Evolutionary conservation across 768 basidiomycete genomes (phyloP), one percentile per base, ranked within the genome.

Genomic region (Pholiota microspora): DNA sequence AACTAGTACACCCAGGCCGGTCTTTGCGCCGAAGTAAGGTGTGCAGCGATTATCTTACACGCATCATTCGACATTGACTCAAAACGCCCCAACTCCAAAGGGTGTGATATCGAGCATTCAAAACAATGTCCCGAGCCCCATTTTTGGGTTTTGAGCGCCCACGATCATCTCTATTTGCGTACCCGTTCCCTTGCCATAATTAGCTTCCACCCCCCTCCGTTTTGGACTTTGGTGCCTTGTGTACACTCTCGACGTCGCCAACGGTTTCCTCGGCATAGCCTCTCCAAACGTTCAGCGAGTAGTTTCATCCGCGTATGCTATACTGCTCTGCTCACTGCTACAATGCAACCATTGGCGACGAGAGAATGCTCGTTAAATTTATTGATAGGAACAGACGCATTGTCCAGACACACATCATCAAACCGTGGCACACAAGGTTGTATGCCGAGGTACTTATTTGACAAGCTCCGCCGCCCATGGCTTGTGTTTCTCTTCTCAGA

Each of bases 181-280:
- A 23, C 18, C 7, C 5, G 23, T 50, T 50, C 49, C 49, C 49
- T 50, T 29, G 46, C 46, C 46, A 48, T 31, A 48, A 48, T 31
- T 48, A 48, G 16, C 28, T 29, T 16, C 12, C 29, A 16, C n/a
- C 9, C 46, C 31, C 16, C 12, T 23, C 28, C n/a, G n/a, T n/a
- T n/a, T n/a, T n/a, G n/a, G n/a, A 18, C 15, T 21, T n/a, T 28
- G 8, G 25, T 48, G 29, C 21, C 16, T 18, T 21, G 23, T 48
- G 32, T 27, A 15, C 32, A 9, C n/a, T 13, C 29, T 31, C 8
- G 32, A 12, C 7, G 9, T 48, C n/a, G 1, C 32, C n/a, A 12
- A n/a, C 29, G 27, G 6, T 7, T 48, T 48, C 21, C 40, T 42
- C 23, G 40, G 16, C 21, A 42, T 10, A 42, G 18, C 9, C 40